phyloP scores from a whole-genome alignment of 23 red algal species.

The Rhodosorus marinus region DNA sequence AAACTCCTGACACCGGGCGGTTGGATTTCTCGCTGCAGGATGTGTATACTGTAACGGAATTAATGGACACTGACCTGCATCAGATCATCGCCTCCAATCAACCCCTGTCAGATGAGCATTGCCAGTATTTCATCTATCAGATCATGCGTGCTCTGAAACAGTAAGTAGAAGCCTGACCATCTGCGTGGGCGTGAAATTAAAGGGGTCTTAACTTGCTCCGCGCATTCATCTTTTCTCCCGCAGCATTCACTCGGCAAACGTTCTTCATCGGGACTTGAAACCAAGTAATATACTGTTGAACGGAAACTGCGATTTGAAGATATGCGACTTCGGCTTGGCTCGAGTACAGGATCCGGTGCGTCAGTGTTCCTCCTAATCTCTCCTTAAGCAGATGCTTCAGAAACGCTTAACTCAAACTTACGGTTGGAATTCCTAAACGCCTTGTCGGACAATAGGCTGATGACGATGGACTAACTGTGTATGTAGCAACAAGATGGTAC shows the following conservation, averaged over 20 bases:
- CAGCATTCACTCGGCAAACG: conserved; percentile 78
- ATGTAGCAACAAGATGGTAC: conserved; percentile 86
- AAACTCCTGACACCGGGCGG: no score
- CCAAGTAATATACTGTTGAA: conserved; percentile 82
- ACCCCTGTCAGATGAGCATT: conserved; percentile 54
- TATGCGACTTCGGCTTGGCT: conserved; percentile 72
- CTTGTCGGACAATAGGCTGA: no score
- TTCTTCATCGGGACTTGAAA: conserved; percentile 95
- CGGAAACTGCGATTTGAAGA: conserved; percentile 63
- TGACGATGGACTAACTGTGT: conserved; percentile 52
- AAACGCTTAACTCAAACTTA: no score
- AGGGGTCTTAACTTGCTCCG: no score
- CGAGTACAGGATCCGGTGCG: conserved; percentile 11
- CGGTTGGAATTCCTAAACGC: no score
- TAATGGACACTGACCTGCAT: conserved; percentile 93
- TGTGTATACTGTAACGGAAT: conserved; percentile 77
- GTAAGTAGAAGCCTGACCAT: no score
- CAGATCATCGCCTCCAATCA: conserved; percentile 82
- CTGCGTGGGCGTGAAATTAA: no score
- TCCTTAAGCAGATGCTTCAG: no score
- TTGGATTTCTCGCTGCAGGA: no score
- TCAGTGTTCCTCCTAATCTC: background rate
- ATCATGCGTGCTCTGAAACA: conserved; percentile 78
- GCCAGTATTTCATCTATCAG: conserved; percentile 86
- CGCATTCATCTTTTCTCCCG: no score